These are phyloP conservation scores for Paramecium tetraurelia DNA, from an alignment of 73 alveolate species.

Conservation along the genomic window DNA sequence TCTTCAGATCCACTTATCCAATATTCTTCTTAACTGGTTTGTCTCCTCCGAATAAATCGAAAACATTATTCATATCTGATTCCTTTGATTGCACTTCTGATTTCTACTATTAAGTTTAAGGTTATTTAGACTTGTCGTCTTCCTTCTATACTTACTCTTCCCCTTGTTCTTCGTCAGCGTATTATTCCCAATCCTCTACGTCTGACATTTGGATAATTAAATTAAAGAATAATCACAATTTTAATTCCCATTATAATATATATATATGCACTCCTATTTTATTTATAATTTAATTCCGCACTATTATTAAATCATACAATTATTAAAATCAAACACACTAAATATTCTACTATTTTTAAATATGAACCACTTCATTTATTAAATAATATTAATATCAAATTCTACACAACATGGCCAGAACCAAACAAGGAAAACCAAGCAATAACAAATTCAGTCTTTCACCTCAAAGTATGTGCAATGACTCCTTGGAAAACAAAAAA, in stretches of 20 bases:
- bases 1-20: constrained; percentile 22
- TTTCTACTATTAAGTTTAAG: not conserved
- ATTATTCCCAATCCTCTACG: constrained; percentile 30
- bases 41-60: constrained; percentile 48
- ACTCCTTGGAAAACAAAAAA: not conserved
- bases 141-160: not conserved
- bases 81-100: not conserved
- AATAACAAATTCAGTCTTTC: not conserved
- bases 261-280: not conserved
- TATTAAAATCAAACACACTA: not conserved
- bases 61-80: constrained; percentile 33
- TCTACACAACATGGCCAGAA: not conserved
- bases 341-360: not conserved
- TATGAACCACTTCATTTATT: not conserved
- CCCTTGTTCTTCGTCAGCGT: not conserved
- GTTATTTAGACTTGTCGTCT: not conserved
- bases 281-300: not conserved
- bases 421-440: not conserved
- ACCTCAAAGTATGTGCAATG: not conserved
- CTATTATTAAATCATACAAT: not conserved
- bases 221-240: not conserved
- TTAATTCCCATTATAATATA: not conserved
- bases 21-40: not conserved
- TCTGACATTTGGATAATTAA: constrained; percentile 16
- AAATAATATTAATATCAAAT: not conserved